Percentiles rank a stretch among this genome's conserved stretches.
Conservation (phyloP, 225 moss, liverwort and hornwort genomes). For the Physcomitrium patens region DNA sequence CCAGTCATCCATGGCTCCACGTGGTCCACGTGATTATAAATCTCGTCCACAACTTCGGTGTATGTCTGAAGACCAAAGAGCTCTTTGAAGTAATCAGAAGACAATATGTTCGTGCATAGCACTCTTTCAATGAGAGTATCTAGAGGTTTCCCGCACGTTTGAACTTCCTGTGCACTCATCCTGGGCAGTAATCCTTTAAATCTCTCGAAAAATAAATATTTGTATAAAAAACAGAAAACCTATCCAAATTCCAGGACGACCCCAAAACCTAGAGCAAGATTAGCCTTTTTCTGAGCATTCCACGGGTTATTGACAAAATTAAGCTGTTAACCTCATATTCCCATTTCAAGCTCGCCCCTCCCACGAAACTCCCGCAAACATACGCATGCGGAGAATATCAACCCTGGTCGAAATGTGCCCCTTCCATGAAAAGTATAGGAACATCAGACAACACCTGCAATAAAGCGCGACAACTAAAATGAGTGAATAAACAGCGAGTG, state of each 20-base stretch:
- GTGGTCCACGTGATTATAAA: slow-evolving; percentile 95
- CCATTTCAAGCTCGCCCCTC: background rate
- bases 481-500: background rate
- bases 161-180: slow-evolving; percentile 75
- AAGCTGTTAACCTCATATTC: slow-evolving; percentile 1
- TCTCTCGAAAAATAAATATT: slow-evolving; percentile 25
- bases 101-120: slow-evolving; percentile 86
- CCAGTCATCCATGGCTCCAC: slow-evolving; percentile 99
- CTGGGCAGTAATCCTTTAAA: slow-evolving; percentile 37
- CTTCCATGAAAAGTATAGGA: background rate
- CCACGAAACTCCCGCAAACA: background rate
- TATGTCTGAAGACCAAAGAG: slow-evolving; percentile 87
- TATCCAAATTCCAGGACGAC: slow-evolving; percentile 4
- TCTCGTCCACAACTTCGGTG: slow-evolving; percentile 91
- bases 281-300: slow-evolving; percentile 1
- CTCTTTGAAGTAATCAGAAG: slow-evolving; percentile 96
- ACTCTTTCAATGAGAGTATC: slow-evolving; percentile 90
- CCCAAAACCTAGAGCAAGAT: slow-evolving; percentile 2
- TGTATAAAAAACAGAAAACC: slow-evolving; percentile 16
- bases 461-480: slow-evolving; percentile 5
- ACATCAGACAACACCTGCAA: background rate
- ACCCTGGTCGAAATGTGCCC: slow-evolving; percentile 9
- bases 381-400: slow-evolving; percentile 2
- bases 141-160: slow-evolving; percentile 89
- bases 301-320: slow-evolving; percentile 6